Base-by-base conservation (phyloP, 2,329 filamentous ascomycete genomes). In the Hymenoscyphus albidus region DNA sequence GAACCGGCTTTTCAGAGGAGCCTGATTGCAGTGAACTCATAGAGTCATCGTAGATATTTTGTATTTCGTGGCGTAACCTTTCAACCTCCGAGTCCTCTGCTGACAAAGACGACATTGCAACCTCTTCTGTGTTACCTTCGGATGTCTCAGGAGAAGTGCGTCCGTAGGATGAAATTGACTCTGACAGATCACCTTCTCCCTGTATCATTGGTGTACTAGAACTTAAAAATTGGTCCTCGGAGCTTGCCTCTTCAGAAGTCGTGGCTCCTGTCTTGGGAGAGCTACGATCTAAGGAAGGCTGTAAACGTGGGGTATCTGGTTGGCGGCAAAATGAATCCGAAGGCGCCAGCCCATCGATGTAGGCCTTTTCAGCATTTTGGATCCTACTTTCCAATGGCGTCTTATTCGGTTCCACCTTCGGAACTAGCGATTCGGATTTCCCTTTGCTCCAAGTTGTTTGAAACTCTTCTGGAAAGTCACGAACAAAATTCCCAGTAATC, bases 381-480 rank as follows among this genome's bases (percentile, higher is more conserved):
- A 68, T 44, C 38, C 64, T 63, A 9, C 62, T 61, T 22, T 51
- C 44, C 10, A 51, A 51, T 22, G n/a, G 10, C 18, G 44, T 9
- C 42, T 48, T 16, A 44, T 44, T 16, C 16, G 14, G 5, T 39
- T 73, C 62, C 14, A 63, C 6, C 42, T 68, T 68, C 61, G 67
- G 69, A 12, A 44, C 65, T 42, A 74, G 62, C 22, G 59, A 59
- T 38, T 64, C 70, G 35, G 67, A 35, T 59, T 67, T 60, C 35
- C 42, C 60, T 6, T 65, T 69, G 51, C 73, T 75, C 82, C 82
- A 83, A 0, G 77, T 77, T 5, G 72, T 71, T 0, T 77, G 69
- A 62, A 82, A 83, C 3, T 84, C 82, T 64, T 85, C 81, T 0
- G 82, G 81, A 64, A 84, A 85, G 70, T 85, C 83, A 39, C 78